Evolutionary conservation across 192 early-diverging fungal species (phyloP).

Genomic region (Backusella mclennaniae): DNA sequence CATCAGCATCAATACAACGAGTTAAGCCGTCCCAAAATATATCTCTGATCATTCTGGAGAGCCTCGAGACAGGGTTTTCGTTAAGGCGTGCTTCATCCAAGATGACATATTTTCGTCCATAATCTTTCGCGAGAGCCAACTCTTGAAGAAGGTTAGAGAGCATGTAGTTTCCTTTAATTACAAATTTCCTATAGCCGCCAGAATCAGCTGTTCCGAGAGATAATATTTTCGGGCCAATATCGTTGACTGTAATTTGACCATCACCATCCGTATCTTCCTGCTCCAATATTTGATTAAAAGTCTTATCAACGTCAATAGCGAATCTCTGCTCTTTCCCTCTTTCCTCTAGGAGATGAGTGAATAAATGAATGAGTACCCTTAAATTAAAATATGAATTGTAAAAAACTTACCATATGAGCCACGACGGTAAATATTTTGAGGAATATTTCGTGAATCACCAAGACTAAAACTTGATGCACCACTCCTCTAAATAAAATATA

Average conservation of each 20-base stretch:
- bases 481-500: background rate
- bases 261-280: constrained; percentile 98
- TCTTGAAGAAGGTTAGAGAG: constrained; percentile 95
- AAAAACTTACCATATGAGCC: constrained; percentile 34
- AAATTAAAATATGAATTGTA: background rate
- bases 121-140: constrained; percentile 85
- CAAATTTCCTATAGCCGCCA: constrained; percentile 83
- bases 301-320: constrained; percentile 81
- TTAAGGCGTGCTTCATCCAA: constrained; percentile 87
- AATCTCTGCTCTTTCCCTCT: constrained; percentile 66
- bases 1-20: constrained; percentile 76
- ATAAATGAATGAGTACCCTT: background rate
- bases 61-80: constrained; percentile 91
- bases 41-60: constrained; percentile 87
- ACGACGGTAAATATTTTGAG: constrained; percentile 16
- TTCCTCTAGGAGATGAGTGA: constrained; percentile 29
- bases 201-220: constrained; percentile 84
- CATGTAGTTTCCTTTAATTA: constrained; percentile 93
- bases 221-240: constrained; percentile 90
- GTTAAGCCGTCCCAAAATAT: constrained; percentile 98
- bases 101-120: constrained; percentile 83
- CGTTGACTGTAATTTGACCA: constrained; percentile 92
- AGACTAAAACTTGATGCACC: constrained; percentile 2
- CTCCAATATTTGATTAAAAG: constrained; percentile 71
- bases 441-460: background rate